These are phyloP conservation scores for Geotrichum restrictum DNA, from an alignment of 1,139 yeast genomes.

Conservation along the genomic window DNA sequence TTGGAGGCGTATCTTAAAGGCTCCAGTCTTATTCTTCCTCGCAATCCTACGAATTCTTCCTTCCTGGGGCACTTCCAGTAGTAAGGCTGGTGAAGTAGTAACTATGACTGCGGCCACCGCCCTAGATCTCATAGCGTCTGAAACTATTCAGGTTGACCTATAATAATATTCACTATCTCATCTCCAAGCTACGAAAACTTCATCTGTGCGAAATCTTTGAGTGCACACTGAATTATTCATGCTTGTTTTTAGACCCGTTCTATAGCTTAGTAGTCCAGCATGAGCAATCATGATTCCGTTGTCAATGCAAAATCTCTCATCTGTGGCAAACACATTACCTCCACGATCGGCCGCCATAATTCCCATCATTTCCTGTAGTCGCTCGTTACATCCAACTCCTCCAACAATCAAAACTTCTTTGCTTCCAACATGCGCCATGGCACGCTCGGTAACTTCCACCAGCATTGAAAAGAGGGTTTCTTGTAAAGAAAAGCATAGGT, in stretches of 20 bases:
- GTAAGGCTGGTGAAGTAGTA: not conserved
- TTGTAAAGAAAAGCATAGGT: constrained; percentile 86
- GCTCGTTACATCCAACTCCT: constrained; percentile 91
- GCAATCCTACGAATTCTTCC: constrained; percentile 5
- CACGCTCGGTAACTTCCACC: constrained; percentile 95
- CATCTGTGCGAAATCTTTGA: constrained; percentile 90
- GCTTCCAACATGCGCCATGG: constrained; percentile 95
- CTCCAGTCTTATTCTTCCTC: constrained; percentile 52
- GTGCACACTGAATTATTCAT: constrained; percentile 78
- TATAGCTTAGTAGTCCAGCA: constrained; percentile 82
- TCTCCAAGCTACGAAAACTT: constrained; percentile 81
- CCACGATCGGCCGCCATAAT: constrained; percentile 85
- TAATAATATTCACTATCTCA: constrained; percentile 17
- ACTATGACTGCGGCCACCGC: too few species aligned
- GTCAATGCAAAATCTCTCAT: constrained; percentile 93
- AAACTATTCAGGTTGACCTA: not conserved
- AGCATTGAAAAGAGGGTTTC: constrained; percentile 93
- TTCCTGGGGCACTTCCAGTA: constrained; percentile 3
- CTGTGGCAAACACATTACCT: constrained; percentile 88
- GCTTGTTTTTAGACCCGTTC: constrained; percentile 67
- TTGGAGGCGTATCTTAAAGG: constrained; percentile 57
- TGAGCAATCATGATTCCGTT: constrained; percentile 99
- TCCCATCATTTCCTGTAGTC: constrained; percentile 95
- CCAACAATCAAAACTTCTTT: constrained; percentile 91
- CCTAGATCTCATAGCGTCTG: too few species aligned